Conservation (phyloP, 345 rosid species). For the Durio zibethinus region DNA sequence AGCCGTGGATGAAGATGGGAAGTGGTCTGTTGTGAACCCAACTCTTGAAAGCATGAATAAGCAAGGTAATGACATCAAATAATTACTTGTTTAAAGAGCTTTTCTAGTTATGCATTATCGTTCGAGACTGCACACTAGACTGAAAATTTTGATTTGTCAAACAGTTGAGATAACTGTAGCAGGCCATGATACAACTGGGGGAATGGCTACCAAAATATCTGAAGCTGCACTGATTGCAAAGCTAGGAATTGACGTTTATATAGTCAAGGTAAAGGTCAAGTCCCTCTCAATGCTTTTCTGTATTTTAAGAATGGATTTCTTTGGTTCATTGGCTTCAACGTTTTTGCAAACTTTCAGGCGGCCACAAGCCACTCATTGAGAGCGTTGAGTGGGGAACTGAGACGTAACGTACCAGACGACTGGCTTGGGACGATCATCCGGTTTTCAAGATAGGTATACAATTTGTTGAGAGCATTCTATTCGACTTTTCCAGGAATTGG, state of each 20-base stretch:
- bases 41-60: slow-evolving; percentile 30
- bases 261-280: slow-evolving; percentile 57
- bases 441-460: slow-evolving; percentile 11
- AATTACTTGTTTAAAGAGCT: not conserved
- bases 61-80: slow-evolving; percentile 35
- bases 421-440: slow-evolving; percentile 72
- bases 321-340: not conserved
- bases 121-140: not conserved
- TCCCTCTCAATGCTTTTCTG: not conserved
- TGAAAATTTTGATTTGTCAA: slow-evolving; percentile 2
- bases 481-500: not conserved
- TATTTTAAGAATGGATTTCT: not conserved
- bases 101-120: not conserved
- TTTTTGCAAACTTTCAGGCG: slow-evolving; percentile 38
- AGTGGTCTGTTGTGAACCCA: slow-evolving; percentile 73
- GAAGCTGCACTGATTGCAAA: slow-evolving; percentile 95
- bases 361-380: slow-evolving; percentile 66
- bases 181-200: slow-evolving; percentile 93
- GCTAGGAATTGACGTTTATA: slow-evolving; percentile 82
- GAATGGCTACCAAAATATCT: slow-evolving; percentile 81
- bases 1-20: slow-evolving; percentile 82
- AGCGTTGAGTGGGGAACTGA: slow-evolving; percentile 64
- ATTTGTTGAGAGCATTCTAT: not conserved
- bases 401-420: slow-evolving; percentile 49
- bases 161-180: slow-evolving; percentile 79